Conservation (phyloP, 2,329 filamentous ascomycete species). For the Alternaria sp. region DNA sequence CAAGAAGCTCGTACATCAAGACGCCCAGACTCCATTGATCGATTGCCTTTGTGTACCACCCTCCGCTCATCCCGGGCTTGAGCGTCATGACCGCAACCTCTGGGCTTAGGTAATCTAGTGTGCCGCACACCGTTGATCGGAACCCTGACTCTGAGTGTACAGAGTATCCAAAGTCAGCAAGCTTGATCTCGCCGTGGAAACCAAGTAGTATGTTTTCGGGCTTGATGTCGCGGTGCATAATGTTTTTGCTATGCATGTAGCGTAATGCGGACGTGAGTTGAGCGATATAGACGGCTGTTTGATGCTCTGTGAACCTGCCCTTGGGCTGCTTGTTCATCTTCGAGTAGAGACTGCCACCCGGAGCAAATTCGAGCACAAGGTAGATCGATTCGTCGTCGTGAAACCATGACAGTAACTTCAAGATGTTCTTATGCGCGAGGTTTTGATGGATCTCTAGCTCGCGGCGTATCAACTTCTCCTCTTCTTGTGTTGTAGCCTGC, state of each 20-base stretch:
- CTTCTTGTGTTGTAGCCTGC: constrained; percentile 73
- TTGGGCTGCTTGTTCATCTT: constrained; percentile 78
- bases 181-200: constrained; percentile 94
- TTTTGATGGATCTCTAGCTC: constrained; percentile 88
- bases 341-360: constrained; percentile 81
- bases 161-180: constrained; percentile 95
- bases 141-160: constrained; percentile 92
- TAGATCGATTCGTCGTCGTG: constrained; percentile 84
- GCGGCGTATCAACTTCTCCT: constrained; percentile 80
- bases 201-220: constrained; percentile 92
- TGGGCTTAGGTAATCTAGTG: constrained; percentile 90
- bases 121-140: constrained; percentile 90
- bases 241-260: constrained; percentile 91
- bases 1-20: constrained; percentile 89
- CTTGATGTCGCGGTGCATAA: constrained; percentile 94
- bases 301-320: constrained; percentile 76
- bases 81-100: constrained; percentile 73
- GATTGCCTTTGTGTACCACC: constrained; percentile 89
- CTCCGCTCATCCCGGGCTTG: constrained; percentile 66
- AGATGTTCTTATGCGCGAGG: constrained; percentile 79
- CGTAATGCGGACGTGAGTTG: constrained; percentile 83
- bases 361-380: constrained; percentile 81
- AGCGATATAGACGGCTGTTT: constrained; percentile 80
- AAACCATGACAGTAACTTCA: constrained; percentile 81
- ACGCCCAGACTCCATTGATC: constrained; percentile 95